Conservation (phyloP, 805 yeast genomes). For the Teunomyces funiuensis region DNA sequence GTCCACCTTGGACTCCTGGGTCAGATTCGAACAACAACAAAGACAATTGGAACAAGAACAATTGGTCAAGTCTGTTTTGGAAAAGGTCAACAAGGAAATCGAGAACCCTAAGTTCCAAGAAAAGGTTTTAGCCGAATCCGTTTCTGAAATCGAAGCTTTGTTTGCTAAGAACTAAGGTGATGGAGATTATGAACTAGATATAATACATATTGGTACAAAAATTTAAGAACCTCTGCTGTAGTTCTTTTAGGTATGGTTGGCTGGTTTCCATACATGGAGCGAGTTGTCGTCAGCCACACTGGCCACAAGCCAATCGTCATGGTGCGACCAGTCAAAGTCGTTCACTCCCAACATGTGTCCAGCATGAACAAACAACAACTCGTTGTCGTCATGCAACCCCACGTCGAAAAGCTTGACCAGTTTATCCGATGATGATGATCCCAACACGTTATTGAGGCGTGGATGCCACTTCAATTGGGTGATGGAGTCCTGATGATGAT, state of each 20-base stretch:
- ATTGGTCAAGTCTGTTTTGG: constrained; percentile 79
- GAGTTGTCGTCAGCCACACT: constrained; percentile 85
- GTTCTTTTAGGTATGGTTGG: constrained; percentile 13
- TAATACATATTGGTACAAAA: constrained; percentile 5
- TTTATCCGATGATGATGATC: constrained; percentile 65
- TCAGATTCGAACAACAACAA: constrained; percentile 93
- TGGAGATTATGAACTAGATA: constrained; percentile 5
- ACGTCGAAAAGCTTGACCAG: constrained; percentile 64
- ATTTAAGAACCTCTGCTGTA: neutral
- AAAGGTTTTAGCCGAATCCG: constrained; percentile 83
- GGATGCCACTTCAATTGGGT: constrained; percentile 78
- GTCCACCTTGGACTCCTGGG: constrained; percentile 97
- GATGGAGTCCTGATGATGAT: constrained; percentile 53
- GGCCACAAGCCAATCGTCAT: constrained; percentile 66
- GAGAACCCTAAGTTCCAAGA: constrained; percentile 91
- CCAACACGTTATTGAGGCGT: constrained; percentile 49
- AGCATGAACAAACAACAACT: constrained; percentile 64
- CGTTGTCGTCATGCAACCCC: constrained; percentile 18
- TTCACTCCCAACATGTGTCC: constrained; percentile 89
- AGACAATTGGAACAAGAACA: constrained; percentile 96
- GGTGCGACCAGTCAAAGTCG: constrained; percentile 80
- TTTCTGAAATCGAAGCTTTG: constrained; percentile 86
- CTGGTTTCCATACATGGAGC: constrained; percentile 83
- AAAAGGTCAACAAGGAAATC: constrained; percentile 84
- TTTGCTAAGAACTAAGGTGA: constrained; percentile 48